Base-by-base conservation (phyloP, 371 early-diverging fungal species). In the Mortierella polycephala region DNA sequence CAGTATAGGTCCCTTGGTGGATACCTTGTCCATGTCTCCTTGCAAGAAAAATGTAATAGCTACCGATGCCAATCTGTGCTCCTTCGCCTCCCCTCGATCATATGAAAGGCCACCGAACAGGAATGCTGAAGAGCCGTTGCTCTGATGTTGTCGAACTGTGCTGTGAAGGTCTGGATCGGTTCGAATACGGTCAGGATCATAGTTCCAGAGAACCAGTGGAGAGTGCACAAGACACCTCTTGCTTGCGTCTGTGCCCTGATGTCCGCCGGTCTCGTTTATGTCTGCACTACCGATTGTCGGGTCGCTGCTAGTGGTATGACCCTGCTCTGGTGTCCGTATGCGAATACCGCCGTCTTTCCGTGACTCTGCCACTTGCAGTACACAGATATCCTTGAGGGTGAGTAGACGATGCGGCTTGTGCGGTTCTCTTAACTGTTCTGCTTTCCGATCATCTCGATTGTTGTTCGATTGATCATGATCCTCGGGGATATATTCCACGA, bases 161-260 rank as follows among this genome's bases (percentile, higher is more conserved):
- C 44, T 44, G 23, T 51, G 46, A 21, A 37, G 30, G 16, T 60
- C 44, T 12, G 41, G 57, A 39, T 50, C 61, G 37, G 39, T n/a
- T 47, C 50, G 30, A 11, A 46, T 45, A 60, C 45, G 60, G 44
- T 12, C 47, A n/a, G 60, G 37, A 46, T 60, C 50, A 54, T 79
- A 69, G 12, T 81, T 52, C 88, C 88, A 89, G 54, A 83, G 84
- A 3, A 83, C 81, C 12, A 86, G 71, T 6, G 89, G 88, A 5
- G 90, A 88, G 70, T 91, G 89, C 2, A 89, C 69, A 13, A 90
- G 64, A 55, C 91, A 91, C 13, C 52, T 41, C 49, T 37, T 39
- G 2, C 40, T 49, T 11, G 23, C 6, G 13, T 56, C 50, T 13
- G 37, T 47, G 41, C 49, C 14, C 23, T 49, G 41, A 6, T 46